Percentiles rank a stretch among this genome's conserved stretches.
These are phyloP conservation scores for Mycena venus DNA, from an alignment of 768 basidiomycete genomes.

Conservation along the genomic window DNA sequence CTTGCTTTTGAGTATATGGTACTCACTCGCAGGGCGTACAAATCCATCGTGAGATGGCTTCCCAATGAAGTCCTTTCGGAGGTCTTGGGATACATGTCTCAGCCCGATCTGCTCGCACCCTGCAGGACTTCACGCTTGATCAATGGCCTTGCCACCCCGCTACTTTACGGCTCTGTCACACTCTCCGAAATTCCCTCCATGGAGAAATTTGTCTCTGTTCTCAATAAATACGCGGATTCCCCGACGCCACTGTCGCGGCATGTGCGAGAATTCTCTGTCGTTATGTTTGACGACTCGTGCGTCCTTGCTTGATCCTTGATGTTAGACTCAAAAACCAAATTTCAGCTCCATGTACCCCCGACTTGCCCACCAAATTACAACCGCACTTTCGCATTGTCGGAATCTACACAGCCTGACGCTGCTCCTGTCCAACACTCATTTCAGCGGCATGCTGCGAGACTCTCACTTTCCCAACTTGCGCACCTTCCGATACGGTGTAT, in stretches of 20 bases:
- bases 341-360: background rate
- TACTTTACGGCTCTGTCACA: background rate
- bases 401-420: background rate
- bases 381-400: background rate
- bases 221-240: background rate
- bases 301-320: too few species aligned
- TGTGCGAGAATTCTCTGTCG: background rate
- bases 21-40: background rate
- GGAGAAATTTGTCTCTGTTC: background rate
- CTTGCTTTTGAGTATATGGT: too few species aligned
- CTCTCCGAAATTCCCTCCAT: background rate
- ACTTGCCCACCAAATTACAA: background rate
- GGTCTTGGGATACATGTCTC: background rate
- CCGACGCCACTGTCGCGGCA: background rate
- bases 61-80: background rate
- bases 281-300: background rate
- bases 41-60: background rate
- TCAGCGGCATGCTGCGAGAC: background rate
- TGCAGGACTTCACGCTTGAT: background rate
- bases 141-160: background rate
- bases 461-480: background rate
- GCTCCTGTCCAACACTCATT: background rate
- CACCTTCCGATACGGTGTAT: background rate
- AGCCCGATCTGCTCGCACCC: background rate
- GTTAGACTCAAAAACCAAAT: too few species aligned